Percentiles rank a stretch among this genome's conserved stretches.
Evolutionary conservation across 768 basidiomycete species (phyloP).

Genomic region (Hypholoma fasciculare): DNA sequence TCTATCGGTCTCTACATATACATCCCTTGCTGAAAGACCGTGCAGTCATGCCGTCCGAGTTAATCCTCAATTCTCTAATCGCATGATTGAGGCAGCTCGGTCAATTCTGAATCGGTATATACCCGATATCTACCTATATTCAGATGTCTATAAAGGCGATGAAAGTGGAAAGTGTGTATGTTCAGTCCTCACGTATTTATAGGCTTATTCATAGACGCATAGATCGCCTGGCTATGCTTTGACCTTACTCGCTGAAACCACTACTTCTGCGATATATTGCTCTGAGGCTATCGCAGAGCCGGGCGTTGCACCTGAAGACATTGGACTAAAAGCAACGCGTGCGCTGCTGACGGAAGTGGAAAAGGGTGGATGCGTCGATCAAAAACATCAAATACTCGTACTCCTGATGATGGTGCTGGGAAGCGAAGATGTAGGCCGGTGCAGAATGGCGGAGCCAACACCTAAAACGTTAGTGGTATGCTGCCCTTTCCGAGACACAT

Average conservation of each 20-base stretch:
- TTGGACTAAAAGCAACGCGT: constrained; percentile 80
- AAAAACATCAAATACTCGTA: constrained; percentile 84
- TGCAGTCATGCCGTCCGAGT: constrained; percentile 92
- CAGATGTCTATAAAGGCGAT: constrained; percentile 96
- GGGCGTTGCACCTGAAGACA: constrained; percentile 88
- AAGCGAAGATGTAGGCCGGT: constrained; percentile 93
- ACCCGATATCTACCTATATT: constrained; percentile 97
- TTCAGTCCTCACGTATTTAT: not conserved
- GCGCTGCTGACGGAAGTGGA: constrained; percentile 77
- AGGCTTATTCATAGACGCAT: not conserved
- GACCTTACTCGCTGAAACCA: constrained; percentile 88
- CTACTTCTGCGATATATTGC: constrained; percentile 85
- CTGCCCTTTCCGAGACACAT: not conserved
- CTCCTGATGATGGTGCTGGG: constrained; percentile 94
- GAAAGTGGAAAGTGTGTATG: constrained; percentile 90
- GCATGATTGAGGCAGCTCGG: constrained; percentile 94
- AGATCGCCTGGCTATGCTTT: constrained; percentile 97
- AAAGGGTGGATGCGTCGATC: constrained; percentile 88
- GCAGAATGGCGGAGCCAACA: constrained; percentile 83
- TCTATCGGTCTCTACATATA: constrained; percentile 16
- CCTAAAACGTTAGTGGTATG: constrained; percentile 66
- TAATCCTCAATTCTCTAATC: constrained; percentile 95
- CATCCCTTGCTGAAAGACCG: constrained; percentile 1
- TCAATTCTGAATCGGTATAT: constrained; percentile 95
- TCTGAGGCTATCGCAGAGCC: constrained; percentile 85